Evolutionary conservation across 139 green algal genomes (phyloP).

Genomic region (Micromonas pusilla): DNA sequence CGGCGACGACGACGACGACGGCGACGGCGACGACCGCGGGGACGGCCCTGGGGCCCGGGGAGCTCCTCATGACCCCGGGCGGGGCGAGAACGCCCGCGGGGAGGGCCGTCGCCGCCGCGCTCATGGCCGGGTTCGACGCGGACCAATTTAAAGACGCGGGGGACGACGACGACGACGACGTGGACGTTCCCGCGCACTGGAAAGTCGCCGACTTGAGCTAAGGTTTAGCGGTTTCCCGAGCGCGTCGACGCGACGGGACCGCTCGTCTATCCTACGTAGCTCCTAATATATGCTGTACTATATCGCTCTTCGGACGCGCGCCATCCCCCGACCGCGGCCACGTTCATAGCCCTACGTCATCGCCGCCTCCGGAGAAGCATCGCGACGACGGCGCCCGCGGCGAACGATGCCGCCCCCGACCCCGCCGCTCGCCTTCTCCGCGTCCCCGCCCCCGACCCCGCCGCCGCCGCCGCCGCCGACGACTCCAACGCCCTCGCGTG

Average conservation of each 20-base stretch:
- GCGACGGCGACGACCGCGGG: background rate
- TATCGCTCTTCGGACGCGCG: too few relatives aligned
- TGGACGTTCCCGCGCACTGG: slow-evolving; percentile 2
- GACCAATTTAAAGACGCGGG: background rate
- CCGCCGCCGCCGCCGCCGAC: background rate
- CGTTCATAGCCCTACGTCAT: too few relatives aligned
- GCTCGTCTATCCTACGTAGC: background rate
- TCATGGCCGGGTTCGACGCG: background rate
- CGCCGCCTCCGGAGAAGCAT: too few relatives aligned
- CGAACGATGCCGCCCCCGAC: background rate
- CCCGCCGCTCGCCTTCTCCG: background rate
- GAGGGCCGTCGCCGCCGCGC: background rate
- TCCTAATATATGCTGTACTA: background rate
- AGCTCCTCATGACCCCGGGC: background rate
- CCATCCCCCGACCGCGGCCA: too few relatives aligned
- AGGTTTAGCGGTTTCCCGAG: background rate
- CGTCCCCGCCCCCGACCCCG: background rate
- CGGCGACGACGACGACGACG: background rate
- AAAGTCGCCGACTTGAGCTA: slow-evolving; percentile 11
- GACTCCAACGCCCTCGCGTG: background rate
- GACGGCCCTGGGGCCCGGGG: too few relatives aligned
- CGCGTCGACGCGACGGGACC: background rate
- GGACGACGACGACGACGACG: background rate
- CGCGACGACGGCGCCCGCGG: background rate
- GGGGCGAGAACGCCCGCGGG: background rate